Conservation (phyloP, 352 stramenopile genomes). For the Globisporangium echinulatum region DNA sequence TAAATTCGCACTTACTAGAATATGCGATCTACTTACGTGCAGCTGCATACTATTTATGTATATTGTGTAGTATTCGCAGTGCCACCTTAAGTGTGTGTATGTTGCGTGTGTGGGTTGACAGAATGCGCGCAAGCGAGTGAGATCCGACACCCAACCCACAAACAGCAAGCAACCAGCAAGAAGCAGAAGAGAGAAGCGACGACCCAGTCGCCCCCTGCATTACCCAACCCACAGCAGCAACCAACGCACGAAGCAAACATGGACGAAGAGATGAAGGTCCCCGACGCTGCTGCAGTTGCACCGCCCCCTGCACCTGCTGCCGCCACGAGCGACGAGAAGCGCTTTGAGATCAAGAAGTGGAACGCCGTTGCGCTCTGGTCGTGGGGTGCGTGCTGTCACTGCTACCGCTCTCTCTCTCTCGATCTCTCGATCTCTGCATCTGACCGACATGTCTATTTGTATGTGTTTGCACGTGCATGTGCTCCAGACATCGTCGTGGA, state of each 20-base stretch:
- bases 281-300: slow-evolving; percentile 15
- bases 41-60: no score
- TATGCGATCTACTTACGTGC: no score
- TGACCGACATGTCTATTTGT: slow-evolving; percentile 5
- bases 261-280: slow-evolving; percentile 73
- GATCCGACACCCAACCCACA: neutral
- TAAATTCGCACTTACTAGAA: no score
- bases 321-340: slow-evolving; percentile 51
- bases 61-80: no score
- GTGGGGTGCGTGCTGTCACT: slow-evolving; percentile 75
- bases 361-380: slow-evolving; percentile 99
- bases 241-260: slow-evolving; percentile 15
- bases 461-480: slow-evolving; percentile 10
- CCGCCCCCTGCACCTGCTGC: slow-evolving; percentile 9
- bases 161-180: neutral
- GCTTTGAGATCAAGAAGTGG: slow-evolving; percentile 99
- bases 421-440: neutral
- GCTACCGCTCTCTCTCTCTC: neutral
- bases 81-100: no score
- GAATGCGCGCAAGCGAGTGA: neutral
- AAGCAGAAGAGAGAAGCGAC: neutral
- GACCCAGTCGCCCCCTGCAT: neutral
- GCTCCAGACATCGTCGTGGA: slow-evolving; percentile 78
- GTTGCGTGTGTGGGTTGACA: no score
- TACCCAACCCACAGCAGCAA: no score